Percentiles rank a stretch among this genome's conserved stretches.
These are phyloP conservation scores for Hygrophoropsis aurantiaca DNA, from an alignment of 768 basidiomycete species.

Conservation along the genomic window DNA sequence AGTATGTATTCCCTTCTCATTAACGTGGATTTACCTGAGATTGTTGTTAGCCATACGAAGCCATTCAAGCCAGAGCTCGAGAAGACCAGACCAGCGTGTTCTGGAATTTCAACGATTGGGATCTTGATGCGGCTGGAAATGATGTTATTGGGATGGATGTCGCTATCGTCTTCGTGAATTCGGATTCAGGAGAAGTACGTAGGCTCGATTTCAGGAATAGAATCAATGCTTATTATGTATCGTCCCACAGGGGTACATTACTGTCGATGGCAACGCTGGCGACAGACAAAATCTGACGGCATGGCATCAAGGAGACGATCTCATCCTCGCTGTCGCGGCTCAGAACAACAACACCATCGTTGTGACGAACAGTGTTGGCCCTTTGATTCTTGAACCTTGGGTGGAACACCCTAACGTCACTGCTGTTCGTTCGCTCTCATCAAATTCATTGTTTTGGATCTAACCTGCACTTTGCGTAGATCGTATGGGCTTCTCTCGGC, in stretches of 20 bases:
- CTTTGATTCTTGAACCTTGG: conserved; percentile 63
- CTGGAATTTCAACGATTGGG: conserved; percentile 65
- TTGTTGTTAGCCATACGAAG: conserved; percentile 58
- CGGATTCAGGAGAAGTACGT: conserved; percentile 69
- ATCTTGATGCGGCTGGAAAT: conserved; percentile 47
- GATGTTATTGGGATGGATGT: conserved; percentile 49
- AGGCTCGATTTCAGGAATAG: background rate
- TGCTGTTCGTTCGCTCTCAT: conserved; percentile 43
- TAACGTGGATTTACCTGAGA: background rate
- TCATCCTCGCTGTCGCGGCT: conserved; percentile 66
- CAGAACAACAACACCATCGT: conserved; percentile 74
- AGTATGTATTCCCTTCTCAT: conserved; percentile 24
- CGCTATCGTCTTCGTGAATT: conserved; percentile 71
- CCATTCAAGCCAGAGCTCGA: conserved; percentile 66
- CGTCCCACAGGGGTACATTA: conserved; percentile 47
- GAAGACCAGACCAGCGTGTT: conserved; percentile 58
- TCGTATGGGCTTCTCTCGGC: conserved; percentile 63
- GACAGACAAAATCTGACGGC: conserved; percentile 74
- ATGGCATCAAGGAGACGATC: conserved; percentile 69
- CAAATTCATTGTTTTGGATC: conserved; percentile 26
- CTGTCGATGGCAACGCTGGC: conserved; percentile 75
- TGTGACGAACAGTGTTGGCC: conserved; percentile 62
- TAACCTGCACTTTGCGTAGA: conserved; percentile 26
- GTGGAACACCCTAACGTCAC: conserved; percentile 72
- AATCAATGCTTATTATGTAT: background rate